These are phyloP conservation scores for Hydnomerulius pinastri DNA, from an alignment of 768 basidiomycete species.

Conservation along the genomic window DNA sequence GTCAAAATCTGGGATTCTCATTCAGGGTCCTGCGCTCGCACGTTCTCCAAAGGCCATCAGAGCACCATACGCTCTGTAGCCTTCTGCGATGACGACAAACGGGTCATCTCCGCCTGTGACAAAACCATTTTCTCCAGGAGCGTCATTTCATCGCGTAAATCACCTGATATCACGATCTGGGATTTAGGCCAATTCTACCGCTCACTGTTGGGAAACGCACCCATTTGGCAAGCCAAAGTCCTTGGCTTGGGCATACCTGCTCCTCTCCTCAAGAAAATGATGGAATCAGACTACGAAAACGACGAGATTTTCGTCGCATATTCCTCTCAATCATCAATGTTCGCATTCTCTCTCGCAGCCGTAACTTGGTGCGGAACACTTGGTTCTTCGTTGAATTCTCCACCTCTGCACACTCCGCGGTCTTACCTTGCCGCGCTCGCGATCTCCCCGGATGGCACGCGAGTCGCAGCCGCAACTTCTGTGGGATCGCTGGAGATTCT, in stretches of 20 bases:
- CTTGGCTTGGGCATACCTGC: constrained; percentile 10
- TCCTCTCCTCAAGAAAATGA: background rate
- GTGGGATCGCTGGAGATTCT: constrained; percentile 8
- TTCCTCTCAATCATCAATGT: constrained; percentile 7
- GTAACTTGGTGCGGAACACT: background rate
- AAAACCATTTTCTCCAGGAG: constrained; percentile 10
- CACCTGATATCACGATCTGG: constrained; percentile 6
- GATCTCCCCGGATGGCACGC: constrained; percentile 22
- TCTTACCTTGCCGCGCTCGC: constrained; percentile 1
- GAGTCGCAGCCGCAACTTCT: constrained; percentile 10
- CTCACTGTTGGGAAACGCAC: background rate
- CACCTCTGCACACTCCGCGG: background rate
- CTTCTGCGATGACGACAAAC: constrained; percentile 13
- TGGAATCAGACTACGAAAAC: background rate
- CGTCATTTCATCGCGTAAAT: constrained; percentile 1
- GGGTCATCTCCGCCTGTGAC: constrained; percentile 10
- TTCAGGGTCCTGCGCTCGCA: constrained; percentile 15
- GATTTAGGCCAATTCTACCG: background rate
- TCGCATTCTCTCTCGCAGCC: background rate
- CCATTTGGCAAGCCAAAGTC: constrained; percentile 6
- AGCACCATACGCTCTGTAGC: constrained; percentile 12
- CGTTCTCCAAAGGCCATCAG: constrained; percentile 17
- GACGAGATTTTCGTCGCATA: background rate
- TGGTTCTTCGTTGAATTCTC: background rate
- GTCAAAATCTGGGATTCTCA: constrained; percentile 24